Percentiles rank a stretch among this genome's conserved stretches.
These are phyloP conservation scores for Saccharomycopsis sp. DNA, from an alignment of 805 yeast species.

Conservation along the genomic window DNA sequence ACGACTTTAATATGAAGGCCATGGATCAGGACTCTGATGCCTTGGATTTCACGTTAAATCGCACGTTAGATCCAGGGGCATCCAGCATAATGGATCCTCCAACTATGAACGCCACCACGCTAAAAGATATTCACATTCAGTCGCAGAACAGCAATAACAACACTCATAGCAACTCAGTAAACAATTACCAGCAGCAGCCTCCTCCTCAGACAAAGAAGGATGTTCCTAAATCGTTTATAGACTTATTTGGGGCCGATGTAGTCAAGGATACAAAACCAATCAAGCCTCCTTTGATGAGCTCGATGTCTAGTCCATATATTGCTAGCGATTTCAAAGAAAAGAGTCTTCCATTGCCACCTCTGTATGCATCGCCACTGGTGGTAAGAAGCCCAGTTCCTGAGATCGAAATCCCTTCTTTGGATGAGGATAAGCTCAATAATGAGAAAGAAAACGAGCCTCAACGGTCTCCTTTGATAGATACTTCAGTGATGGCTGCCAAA, in stretches of 20 bases:
- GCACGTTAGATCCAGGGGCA: neutral
- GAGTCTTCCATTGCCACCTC: conserved; percentile 21
- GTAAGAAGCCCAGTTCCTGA: conserved; percentile 25
- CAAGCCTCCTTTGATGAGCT: conserved; percentile 22
- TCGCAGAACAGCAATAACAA: conserved; percentile 29
- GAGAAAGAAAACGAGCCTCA: neutral
- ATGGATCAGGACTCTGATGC: conserved; percentile 16
- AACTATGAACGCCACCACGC: conserved; percentile 15
- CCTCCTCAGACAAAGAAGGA: conserved; percentile 33
- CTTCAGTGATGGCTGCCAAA: conserved; percentile 23
- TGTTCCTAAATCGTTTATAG: conserved; percentile 67
- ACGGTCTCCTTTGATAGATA: too few species aligned
- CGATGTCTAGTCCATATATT: conserved; percentile 19
- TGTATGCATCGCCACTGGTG: conserved; percentile 18
- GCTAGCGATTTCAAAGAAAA: conserved; percentile 14
- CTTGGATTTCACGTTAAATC: neutral
- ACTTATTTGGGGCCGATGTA: conserved; percentile 49
- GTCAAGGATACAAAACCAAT: conserved; percentile 22
- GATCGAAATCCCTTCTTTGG: conserved; percentile 68
- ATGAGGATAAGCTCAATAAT: conserved; percentile 28
- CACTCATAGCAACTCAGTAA: conserved; percentile 23
- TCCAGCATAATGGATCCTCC: neutral
- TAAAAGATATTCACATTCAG: conserved; percentile 24
- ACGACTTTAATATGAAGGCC: conserved; percentile 26
- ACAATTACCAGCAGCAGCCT: conserved; percentile 20